Conservation (phyloP, 2,329 filamentous ascomycete species). For the Dryadomyces quercus-mongolicae region DNA sequence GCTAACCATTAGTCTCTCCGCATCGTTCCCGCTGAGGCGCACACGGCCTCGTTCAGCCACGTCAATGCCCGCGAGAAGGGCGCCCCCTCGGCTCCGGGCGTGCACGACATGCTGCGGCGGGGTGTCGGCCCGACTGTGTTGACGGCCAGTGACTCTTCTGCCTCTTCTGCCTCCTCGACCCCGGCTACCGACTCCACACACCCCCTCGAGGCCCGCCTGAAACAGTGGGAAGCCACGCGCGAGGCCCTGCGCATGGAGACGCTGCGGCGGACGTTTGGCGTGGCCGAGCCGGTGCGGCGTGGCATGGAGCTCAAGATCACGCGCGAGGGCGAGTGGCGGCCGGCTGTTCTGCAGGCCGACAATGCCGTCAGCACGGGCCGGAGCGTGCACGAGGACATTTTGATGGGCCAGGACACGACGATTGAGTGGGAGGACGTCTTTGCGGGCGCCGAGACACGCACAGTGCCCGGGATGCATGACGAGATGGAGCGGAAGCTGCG, state of each 20-base stretch:
- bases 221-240: conserved; percentile 83
- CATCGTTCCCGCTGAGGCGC: conserved; percentile 61
- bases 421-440: conserved; percentile 93
- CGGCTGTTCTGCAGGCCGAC: conserved; percentile 52
- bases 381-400: conserved; percentile 78
- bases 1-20: conserved; percentile 59
- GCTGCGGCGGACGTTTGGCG: conserved; percentile 76
- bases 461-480: conserved; percentile 64
- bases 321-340: conserved; percentile 67
- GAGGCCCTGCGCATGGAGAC: conserved; percentile 78
- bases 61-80: conserved; percentile 42
- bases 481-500: conserved; percentile 90
- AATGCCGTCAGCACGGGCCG: conserved; percentile 16
- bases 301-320: conserved; percentile 94
- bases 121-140: conserved; percentile 54
- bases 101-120: conserved; percentile 85
- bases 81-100: conserved; percentile 82
- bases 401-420: conserved; percentile 65
- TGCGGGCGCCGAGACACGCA: conserved; percentile 61
- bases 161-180: conserved; percentile 26
- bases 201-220: conserved; percentile 83
- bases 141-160: conserved; percentile 24
- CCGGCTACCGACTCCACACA: conserved; percentile 61
- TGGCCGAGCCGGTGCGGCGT: conserved; percentile 82
- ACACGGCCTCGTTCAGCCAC: conserved; percentile 56